Conservation (phyloP, 768 basidiomycete genomes). For the Mycena venus region DNA sequence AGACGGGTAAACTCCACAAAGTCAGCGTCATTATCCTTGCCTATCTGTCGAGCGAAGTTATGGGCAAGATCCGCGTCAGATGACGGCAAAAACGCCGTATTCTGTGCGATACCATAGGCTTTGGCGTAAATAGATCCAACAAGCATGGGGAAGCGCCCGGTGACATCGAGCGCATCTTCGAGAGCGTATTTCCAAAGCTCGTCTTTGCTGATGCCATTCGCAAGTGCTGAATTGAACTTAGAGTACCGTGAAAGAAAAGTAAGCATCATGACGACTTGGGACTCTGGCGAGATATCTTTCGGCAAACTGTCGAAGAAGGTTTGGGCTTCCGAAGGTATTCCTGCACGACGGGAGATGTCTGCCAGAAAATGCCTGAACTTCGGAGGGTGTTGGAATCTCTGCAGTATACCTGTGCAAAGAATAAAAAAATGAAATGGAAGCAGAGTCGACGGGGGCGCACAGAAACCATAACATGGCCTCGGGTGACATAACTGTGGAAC, state of each 20-base stretch:
- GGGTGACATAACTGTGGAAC: not conserved
- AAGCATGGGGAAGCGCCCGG: not conserved
- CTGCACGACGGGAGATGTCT: not conserved
- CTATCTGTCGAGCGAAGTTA: slow-evolving; percentile 7
- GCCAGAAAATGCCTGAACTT: not conserved
- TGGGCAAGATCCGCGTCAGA: slow-evolving; percentile 4
- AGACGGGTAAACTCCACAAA: slow-evolving; percentile 4
- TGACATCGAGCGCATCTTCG: slow-evolving; percentile 10
- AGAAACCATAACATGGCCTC: slow-evolving; percentile 14
- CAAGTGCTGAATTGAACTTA: not conserved
- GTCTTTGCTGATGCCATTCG: not conserved
- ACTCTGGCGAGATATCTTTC: not conserved
- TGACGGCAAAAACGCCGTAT: not conserved
- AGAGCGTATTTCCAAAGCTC: slow-evolving; percentile 1
- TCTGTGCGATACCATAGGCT: not conserved
- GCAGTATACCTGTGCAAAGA: too few relatives aligned
- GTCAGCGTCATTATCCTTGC: not conserved
- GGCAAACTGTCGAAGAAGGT: not conserved
- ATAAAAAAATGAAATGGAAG: too few relatives aligned
- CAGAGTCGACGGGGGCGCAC: too few relatives aligned
- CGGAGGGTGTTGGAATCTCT: not conserved
- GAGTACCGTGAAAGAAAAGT: not conserved
- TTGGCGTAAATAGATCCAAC: not conserved
- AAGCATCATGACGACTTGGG: not conserved
- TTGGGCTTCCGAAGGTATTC: not conserved